Evolutionary conservation across 148 eudicot species (phyloP), one percentile per base, ranked within the genome.

Genomic region (Euryodendron excelsum): DNA sequence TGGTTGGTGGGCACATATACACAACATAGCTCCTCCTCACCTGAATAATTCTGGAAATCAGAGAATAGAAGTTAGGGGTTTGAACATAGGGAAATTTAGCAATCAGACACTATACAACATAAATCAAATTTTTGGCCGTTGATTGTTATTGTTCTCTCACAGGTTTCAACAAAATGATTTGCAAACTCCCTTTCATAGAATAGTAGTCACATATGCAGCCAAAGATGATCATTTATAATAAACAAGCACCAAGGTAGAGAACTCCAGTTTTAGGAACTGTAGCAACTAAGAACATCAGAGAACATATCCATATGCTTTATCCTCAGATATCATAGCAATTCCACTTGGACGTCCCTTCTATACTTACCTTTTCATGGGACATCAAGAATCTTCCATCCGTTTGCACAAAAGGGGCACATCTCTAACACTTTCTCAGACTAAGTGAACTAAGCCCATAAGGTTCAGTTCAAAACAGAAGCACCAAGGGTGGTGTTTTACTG

Each of bases 1-100:
- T 82, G 82, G 63, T 82, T 82, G 30, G 85, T 82, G 30, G 85
- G 85, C 60, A 82, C 85, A 52, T 78, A 82, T 2, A 82, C 85
- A 12, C 85, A 73, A 20, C 82, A 82, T 28, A 82, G 53, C 72
- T 82, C 85, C 72, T 82, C 85, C 17, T 82, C 85, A 10, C 85
- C 79, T 36, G 76, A 67, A 69, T 72, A 74, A 62, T 8, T 67
- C 69, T 79, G 82, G 71, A 64, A 79, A 37, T 74, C 17, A 9
- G 65, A 37, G 18, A 17, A 50, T 9, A 10, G 55, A 48, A 6
- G 25, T 60, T 41, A 61, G 78, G 15, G 59, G 15, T 15, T 47
- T 50, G 31, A 30, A 45, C 11, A 15, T 9, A 20, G 14, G n/a
- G n/a, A 33, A 28, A 55, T 25, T 27, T 70, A 76, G 37, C 56